Evolutionary conservation across 805 yeast species (phyloP).

Genomic region (Schizosaccharomyces pombe): DNA sequence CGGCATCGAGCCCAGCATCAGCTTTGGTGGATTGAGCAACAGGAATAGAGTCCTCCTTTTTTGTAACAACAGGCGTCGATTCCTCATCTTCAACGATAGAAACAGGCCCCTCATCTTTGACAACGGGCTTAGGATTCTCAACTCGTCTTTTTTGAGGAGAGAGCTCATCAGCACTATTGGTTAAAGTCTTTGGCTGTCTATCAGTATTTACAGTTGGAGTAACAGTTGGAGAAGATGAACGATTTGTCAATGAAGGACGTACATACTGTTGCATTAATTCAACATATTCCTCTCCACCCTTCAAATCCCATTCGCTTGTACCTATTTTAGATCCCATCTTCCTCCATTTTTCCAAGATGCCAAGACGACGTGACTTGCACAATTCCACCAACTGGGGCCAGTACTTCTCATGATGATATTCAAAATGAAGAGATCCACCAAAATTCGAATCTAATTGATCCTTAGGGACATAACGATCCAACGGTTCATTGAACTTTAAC

Average conservation of each 20-base stretch:
- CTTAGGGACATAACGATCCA: slow-evolving; percentile 54
- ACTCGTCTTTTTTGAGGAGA: too few relatives aligned
- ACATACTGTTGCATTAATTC: not conserved
- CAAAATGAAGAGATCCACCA: slow-evolving; percentile 70
- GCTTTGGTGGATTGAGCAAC: too few relatives aligned
- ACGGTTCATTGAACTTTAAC: slow-evolving; percentile 75
- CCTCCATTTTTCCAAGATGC: slow-evolving; percentile 7
- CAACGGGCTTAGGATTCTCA: too few relatives aligned
- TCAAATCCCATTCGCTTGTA: slow-evolving; percentile 3
- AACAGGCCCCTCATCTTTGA: too few relatives aligned
- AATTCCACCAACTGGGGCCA: slow-evolving; percentile 36
- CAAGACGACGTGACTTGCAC: not conserved
- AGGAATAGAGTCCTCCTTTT: too few relatives aligned
- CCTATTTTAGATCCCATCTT: not conserved
- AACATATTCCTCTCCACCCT: not conserved
- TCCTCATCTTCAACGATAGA: too few relatives aligned
- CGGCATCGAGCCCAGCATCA: too few relatives aligned
- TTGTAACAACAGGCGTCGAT: too few relatives aligned
- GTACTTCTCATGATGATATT: slow-evolving; percentile 53
- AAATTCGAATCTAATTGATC: slow-evolving; percentile 64
- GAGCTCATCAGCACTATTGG: too few relatives aligned
- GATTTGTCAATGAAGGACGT: not conserved
- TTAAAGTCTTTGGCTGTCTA: not conserved
- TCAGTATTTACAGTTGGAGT: not conserved
- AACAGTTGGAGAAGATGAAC: not conserved